phyloP scores from a whole-genome alignment of 2,329 filamentous ascomycete species.

The Aspergillus hiratsukae region DNA sequence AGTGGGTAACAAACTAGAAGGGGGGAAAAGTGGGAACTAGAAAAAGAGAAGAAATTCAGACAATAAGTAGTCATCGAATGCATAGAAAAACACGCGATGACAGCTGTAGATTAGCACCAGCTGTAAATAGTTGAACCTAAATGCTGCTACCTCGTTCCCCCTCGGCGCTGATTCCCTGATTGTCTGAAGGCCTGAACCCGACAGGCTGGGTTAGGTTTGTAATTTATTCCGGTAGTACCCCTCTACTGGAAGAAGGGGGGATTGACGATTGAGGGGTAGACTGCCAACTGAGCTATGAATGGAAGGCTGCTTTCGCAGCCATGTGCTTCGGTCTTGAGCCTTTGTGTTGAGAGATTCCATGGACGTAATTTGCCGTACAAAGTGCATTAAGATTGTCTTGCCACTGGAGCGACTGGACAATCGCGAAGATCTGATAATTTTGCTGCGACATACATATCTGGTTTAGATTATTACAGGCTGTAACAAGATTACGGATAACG shows the following conservation, averaged over 20 bases:
- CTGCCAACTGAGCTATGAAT: neutral
- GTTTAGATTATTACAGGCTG: neutral
- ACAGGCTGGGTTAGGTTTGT: slow-evolving; percentile 36
- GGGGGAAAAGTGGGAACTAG: neutral
- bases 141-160: neutral
- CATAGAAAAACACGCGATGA: neutral
- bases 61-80: neutral
- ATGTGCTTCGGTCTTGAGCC: neutral
- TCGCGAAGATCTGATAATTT: neutral
- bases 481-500: neutral
- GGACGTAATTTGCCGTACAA: neutral
- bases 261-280: neutral
- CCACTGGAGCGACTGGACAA: neutral
- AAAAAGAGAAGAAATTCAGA: neutral
- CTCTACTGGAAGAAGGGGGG: neutral
- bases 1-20: neutral
- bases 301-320: neutral
- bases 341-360: neutral
- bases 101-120: neutral
- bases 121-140: neutral
- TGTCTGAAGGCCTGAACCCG: slow-evolving; percentile 20
- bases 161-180: neutral
- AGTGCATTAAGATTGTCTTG: neutral
- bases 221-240: slow-evolving; percentile 6
- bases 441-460: neutral